These are phyloP conservation scores for Trypanosoma conorhini DNA, from an alignment of 208 protist genomes.

Conservation along the genomic window DNA sequence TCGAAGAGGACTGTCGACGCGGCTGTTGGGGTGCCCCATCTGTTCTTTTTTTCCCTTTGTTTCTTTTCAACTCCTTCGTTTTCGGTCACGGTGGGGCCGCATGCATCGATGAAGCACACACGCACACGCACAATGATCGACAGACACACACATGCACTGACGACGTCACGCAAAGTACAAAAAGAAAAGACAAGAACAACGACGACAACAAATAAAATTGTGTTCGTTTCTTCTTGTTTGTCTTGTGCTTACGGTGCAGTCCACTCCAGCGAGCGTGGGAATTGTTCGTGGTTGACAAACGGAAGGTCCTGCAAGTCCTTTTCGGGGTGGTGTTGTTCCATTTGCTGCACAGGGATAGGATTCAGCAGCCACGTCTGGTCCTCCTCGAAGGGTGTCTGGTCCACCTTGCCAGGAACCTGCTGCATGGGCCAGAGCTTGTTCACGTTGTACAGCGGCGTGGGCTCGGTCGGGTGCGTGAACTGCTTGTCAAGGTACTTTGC, in stretches of 20 bases:
- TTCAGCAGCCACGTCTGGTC: constrained; percentile 90
- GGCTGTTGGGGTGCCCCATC: too few relatives aligned
- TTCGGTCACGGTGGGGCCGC: too few relatives aligned
- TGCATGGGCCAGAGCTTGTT: constrained; percentile 90
- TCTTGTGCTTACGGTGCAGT: constrained; percentile 59
- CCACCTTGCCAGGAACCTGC: constrained; percentile 81
- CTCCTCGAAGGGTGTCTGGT: constrained; percentile 90
- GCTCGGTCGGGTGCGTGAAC: constrained; percentile 55
- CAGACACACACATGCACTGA: too few relatives aligned
- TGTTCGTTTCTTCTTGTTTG: not conserved
- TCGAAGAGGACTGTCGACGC: too few relatives aligned
- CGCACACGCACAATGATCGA: too few relatives aligned
- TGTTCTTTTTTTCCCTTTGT: too few relatives aligned
- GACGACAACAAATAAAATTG: too few relatives aligned
- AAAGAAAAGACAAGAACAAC: too few relatives aligned
- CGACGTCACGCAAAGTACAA: not conserved
- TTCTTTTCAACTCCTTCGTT: too few relatives aligned
- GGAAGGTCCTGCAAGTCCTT: constrained; percentile 88
- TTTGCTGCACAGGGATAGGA: constrained; percentile 84
- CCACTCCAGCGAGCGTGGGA: constrained; percentile 86
- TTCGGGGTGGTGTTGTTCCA: constrained; percentile 83
- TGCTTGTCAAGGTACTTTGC: constrained; percentile 83
- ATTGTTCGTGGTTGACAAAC: constrained; percentile 91
- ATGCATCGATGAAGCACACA: too few relatives aligned
- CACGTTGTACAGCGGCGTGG: constrained; percentile 72